A percentile compares a stretch with the other conserved stretches of the same genome.
These are phyloP conservation scores for Inonotus obliquus DNA, from an alignment of 1,284 basidiomycete species.

Conservation along the genomic window DNA sequence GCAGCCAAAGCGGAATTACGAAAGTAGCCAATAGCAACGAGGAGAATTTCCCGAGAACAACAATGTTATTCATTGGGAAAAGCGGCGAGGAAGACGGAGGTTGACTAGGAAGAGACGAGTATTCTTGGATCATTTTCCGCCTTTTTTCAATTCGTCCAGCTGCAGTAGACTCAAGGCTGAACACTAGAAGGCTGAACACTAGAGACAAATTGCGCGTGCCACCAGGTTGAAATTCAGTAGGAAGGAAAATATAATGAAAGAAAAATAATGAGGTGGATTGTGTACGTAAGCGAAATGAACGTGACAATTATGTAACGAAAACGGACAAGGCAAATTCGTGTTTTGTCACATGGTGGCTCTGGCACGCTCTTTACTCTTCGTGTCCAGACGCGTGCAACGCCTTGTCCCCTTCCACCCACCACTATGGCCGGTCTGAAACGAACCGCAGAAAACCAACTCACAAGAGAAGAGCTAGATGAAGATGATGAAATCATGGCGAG, in stretches of 20 bases:
- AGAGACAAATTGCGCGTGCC: too few relatives aligned
- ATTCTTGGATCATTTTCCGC: too few relatives aligned
- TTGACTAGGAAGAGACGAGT: too few relatives aligned
- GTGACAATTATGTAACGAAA: not conserved
- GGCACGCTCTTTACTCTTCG: not conserved
- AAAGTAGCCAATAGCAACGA: too few relatives aligned
- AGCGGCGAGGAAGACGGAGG: too few relatives aligned
- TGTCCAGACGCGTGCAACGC: not conserved
- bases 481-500: conserved; percentile 24
- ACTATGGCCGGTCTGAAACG: conserved; percentile 28
- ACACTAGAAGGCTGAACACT: too few relatives aligned
- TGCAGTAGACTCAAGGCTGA: too few relatives aligned
- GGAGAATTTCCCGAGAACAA: too few relatives aligned
- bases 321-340: not conserved
- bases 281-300: not conserved
- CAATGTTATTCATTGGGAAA: too few relatives aligned
- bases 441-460: conserved; percentile 34
- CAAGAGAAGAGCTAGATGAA: conserved; percentile 30
- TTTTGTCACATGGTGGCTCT: not conserved
- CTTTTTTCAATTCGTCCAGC: too few relatives aligned
- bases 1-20: too few relatives aligned
- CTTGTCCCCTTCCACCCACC: not conserved
- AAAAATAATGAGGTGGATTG: not conserved
- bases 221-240: too few relatives aligned
- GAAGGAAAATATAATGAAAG: not conserved